Evolutionary conservation across 257 asterid species (phyloP), one percentile per base, ranked within the genome.

Genomic region (Craterostigma plantagineum): DNA sequence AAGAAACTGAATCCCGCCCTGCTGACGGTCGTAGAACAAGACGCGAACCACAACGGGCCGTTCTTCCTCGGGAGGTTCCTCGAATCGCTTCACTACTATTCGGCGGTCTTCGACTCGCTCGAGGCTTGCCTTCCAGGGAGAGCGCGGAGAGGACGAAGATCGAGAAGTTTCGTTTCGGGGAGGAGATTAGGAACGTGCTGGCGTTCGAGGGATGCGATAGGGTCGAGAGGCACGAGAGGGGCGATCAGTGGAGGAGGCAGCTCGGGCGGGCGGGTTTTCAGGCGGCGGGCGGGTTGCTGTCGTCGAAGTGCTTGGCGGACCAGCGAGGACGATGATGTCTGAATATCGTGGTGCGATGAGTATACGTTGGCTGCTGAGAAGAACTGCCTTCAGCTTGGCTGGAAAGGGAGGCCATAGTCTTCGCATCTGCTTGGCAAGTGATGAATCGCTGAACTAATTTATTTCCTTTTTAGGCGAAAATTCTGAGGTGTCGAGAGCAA

Each of bases 201-300:
- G 30, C 30, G 4, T 23, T 23, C 30, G 30, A 23, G 30, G 30
- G 30, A 2, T 23, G 4, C 30, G 30, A 23, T 23, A 23, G 30
- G 30, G 6, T 6, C 30, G 30, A 23, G 30, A 23, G 30, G 30
- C 30, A 23, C 30, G 30, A 23, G 30, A 6, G 30, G 6, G 30
- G 30, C 30, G 30, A 23, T 6, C 30, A 23, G 30, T 82, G 92
- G 95, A 71, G 86, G 37, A 50, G 92, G 69, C 65, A 91, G 63
- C 78, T 82, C 85, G 72, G 95, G 49, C 74, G 91, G 0, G 92
- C 91, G 0, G 84, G 92, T 9, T 82, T 82, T 58, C 85, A n/a
- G n/a, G 76, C 35, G 68, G n/a, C n/a, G 76, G 0, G 58, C 59
- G 7, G 76, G 80, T 3, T 13, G n/a, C n/a, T n/a, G n/a, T n/a